Percentiles rank a stretch among this genome's conserved stretches.
Conservation (phyloP, 495 filamentous ascomycete species). For the Xylaria acuta region DNA sequence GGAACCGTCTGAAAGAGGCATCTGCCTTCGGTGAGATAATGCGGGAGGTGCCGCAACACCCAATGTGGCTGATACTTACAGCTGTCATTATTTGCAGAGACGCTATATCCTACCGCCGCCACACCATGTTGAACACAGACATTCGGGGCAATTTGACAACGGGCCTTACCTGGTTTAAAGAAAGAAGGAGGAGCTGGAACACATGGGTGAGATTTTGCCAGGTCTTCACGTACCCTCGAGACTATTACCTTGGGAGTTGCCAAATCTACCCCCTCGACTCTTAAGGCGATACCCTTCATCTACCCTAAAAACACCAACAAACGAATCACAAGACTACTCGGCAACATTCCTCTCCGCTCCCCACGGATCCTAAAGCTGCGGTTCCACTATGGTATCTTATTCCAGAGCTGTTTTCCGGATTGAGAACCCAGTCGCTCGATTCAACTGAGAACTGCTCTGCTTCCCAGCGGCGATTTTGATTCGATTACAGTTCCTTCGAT, state of each 20-base stretch:
- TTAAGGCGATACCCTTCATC: neutral
- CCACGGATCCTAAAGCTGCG: neutral
- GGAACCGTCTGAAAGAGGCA: constrained; percentile 31
- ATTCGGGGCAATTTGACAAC: neutral
- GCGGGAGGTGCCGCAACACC: neutral
- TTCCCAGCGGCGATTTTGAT: neutral
- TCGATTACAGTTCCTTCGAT: neutral
- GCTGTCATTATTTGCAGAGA: neutral
- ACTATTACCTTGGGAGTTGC: neutral
- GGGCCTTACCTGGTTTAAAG: neutral
- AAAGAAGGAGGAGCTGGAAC: neutral
- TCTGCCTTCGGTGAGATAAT: neutral
- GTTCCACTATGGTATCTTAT: neutral
- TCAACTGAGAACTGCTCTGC: neutral
- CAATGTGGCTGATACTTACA: neutral
- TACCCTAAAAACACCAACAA: neutral
- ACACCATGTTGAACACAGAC: neutral
- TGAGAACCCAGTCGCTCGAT: neutral
- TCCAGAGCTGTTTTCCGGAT: neutral
- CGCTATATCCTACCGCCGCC: neutral
- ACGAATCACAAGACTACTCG: neutral
- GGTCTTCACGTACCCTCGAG: neutral
- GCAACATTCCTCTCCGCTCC: neutral
- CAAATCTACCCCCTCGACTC: neutral
- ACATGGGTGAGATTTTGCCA: neutral